Base-by-base conservation (phyloP, 208 protist genomes). In the Trypanosoma avium region DNA sequence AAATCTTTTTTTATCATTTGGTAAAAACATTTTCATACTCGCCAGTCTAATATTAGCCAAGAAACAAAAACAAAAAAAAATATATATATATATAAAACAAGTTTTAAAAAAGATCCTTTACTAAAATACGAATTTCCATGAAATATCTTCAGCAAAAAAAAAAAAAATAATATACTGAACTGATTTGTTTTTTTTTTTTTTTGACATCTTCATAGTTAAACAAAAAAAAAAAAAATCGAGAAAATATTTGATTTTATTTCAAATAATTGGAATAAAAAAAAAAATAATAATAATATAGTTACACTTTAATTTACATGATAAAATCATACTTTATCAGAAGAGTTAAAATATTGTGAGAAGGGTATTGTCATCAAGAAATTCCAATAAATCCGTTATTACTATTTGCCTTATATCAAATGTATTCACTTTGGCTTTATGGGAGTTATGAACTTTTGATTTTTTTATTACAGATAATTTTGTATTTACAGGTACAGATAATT, bases 341-440 rank as follows among this genome's bases (percentile, higher is more conserved):
- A n/a, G n/a, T n/a, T n/a, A n/a, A 45, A 66, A 56, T 32, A 81
- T 30, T 22, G 57, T 74, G 19, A 67, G 46, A 32, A 75, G 48
- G 15, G 38, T 10, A 29, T 48, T 8, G 47, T 68, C 45, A 15
- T 43, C 29, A 50, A 64, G 32, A 68, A 80, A 80, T 9, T 75
- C 47, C 8, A 19, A 49, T 5, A 75, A 46, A 29, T 72, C 60
- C 27, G 74, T 27, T n/a, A 80, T 32, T 43, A 75, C 27, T 19
- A 35, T 30, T 15, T 59, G 60, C 3, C 74, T 45, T 13, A 80
- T 67, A 33, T 75, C 68, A 1, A 80, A 54, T 19, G 63, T 61
- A 54, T 3, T n/a, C 48, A 15, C n/a, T n/a, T n/a, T n/a, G n/a
- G n/a, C n/a, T n/a, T n/a, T n/a, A n/a, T n/a, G n/a, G n/a, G n/a